Percentiles rank a stretch among this genome's conserved stretches.
Conservation (phyloP, 441 rosid species). For the Sinapis alba region DNA sequence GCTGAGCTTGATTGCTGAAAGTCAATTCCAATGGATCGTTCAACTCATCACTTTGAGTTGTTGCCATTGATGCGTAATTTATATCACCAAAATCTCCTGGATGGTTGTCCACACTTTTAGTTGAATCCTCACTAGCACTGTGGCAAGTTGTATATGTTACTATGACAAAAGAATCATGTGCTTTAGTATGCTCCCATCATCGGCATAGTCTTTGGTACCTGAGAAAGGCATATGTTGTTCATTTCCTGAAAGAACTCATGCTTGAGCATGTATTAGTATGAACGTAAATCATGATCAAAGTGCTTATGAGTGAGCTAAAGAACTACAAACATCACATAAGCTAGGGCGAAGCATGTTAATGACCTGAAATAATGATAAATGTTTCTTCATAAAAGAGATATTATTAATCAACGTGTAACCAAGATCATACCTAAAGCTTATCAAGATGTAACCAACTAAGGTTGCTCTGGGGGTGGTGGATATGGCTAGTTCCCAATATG, state of each 20-base stretch:
- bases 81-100: slow-evolving; percentile 80
- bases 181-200: too few species aligned
- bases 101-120: slow-evolving; percentile 97
- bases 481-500: slow-evolving; percentile 67
- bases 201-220: slow-evolving; percentile 76
- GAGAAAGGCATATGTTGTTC: slow-evolving; percentile 55
- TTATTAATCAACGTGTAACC: too few species aligned
- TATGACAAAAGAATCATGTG: slow-evolving; percentile 91
- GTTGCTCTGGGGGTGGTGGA: slow-evolving; percentile 71
- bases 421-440: too few species aligned
- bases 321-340: too few species aligned
- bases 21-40: slow-evolving; percentile 89
- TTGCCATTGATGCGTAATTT: slow-evolving; percentile 82
- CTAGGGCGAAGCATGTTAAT: too few species aligned
- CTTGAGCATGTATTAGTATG: too few species aligned
- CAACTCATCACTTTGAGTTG: slow-evolving; percentile 75
- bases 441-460: slow-evolving; percentile 50
- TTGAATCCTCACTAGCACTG: slow-evolving; percentile 76
- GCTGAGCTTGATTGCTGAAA: slow-evolving; percentile 97
- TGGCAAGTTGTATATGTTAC: slow-evolving; percentile 93
- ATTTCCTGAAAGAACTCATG: slow-evolving; percentile 42
- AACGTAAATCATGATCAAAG: too few species aligned
- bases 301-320: too few species aligned
- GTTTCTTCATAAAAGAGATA: too few species aligned
- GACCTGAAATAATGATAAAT: too few species aligned